Percentiles rank a stretch among this genome's conserved stretches.
Conservation (phyloP, 2,329 filamentous ascomycete species). For the Fusarium sp. region DNA sequence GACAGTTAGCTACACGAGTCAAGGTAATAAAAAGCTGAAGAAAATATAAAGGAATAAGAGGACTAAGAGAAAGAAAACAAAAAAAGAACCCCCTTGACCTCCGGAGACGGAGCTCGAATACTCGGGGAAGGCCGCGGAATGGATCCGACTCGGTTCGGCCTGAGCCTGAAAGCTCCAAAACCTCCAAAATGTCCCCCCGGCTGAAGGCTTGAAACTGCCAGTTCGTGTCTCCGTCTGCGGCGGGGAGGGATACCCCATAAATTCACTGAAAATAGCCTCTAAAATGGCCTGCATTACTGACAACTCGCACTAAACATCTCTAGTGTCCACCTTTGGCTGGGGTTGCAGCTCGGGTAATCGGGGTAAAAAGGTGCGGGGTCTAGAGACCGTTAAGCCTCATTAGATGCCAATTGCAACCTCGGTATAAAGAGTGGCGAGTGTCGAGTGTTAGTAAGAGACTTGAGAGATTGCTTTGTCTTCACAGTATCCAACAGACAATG, state of each 20-base stretch:
- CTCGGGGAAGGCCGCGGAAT: conserved; percentile 27
- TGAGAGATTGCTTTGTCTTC: neutral
- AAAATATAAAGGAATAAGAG: conserved; percentile 1
- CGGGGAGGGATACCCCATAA: conserved; percentile 33
- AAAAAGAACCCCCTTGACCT: conserved; percentile 7
- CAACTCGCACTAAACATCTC: conserved; percentile 7
- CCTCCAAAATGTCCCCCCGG: conserved; percentile 11
- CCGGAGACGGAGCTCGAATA: conserved; percentile 28
- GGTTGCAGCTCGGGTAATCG: conserved; percentile 45
- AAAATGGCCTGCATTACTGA: conserved; percentile 40
- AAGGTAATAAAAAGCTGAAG: neutral
- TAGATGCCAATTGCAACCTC: conserved; percentile 29
- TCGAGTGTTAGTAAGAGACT: conserved; percentile 2
- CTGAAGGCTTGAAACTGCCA: neutral
- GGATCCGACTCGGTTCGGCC: conserved; percentile 27
- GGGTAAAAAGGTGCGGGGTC: conserved; percentile 46
- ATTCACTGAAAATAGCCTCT: conserved; percentile 35
- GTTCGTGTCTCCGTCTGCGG: conserved; percentile 19
- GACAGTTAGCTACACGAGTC: neutral
- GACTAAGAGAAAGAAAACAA: neutral
- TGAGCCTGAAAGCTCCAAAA: conserved; percentile 14
- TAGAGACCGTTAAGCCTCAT: conserved; percentile 10
- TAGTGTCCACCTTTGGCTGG: conserved; percentile 24
- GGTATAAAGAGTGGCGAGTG: conserved; percentile 36
- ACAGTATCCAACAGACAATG: neutral